Percentiles rank a stretch among this genome's conserved stretches.
phyloP scores from a whole-genome alignment of 257 asterid genomes.

The Solanum etuberosum region DNA sequence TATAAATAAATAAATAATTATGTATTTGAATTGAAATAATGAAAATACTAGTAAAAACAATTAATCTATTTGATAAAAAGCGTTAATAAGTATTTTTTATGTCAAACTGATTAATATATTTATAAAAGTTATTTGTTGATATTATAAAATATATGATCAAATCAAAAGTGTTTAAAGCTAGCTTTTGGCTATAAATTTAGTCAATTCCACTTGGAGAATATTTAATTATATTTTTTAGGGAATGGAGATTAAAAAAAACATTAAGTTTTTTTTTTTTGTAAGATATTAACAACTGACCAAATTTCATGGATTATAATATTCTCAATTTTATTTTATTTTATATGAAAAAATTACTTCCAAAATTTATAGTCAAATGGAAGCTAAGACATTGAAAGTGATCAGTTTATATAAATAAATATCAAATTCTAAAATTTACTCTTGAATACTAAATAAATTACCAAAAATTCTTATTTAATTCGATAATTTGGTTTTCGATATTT shows the following conservation, averaged over 20 bases:
- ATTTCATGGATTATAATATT: not conserved
- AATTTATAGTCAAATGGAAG: no score
- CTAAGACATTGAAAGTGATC: no score
- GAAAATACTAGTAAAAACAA: no score
- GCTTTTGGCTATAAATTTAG: not conserved
- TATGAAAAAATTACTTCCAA: not conserved
- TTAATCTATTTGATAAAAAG: no score
- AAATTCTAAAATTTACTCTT: no score
- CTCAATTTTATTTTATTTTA: not conserved
- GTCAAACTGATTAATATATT: not conserved
- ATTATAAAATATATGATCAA: no score
- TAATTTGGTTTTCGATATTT: no score
- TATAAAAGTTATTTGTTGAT: not conserved
- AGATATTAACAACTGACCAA: no score
- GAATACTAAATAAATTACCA: not conserved
- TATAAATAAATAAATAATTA: not conserved
- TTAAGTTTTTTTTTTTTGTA: no score
- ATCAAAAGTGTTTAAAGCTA: not conserved
- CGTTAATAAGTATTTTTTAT: no score
- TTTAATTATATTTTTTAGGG: not conserved
- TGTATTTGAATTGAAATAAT: not conserved
- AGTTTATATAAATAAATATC: no score
- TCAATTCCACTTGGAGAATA: not conserved
- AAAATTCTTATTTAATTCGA: fast-evolving
- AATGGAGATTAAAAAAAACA: not conserved